Evolutionary conservation across 768 basidiomycete species (phyloP).

Genomic region (Mycena capillaripes): DNA sequence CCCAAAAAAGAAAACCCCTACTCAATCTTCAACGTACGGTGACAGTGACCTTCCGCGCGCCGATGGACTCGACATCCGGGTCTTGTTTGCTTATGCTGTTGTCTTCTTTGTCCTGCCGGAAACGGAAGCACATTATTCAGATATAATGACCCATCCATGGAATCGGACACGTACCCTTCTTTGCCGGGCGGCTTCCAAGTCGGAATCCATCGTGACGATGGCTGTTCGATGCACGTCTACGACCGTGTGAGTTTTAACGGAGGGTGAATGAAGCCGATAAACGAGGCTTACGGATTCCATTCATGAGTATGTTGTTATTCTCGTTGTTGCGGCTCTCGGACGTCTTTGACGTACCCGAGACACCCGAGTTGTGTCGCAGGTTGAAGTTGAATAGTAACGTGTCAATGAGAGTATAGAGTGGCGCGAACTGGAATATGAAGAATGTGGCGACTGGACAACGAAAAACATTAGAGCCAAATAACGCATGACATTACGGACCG

Average conservation of each 20-base stretch:
- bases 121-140: no score
- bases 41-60: no score
- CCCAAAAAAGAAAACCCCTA: no score
- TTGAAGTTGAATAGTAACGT: slow-evolving; percentile 15
- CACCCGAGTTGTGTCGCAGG: background rate
- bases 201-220: slow-evolving; percentile 10
- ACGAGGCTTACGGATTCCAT: slow-evolving; percentile 7
- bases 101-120: no score
- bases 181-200: background rate
- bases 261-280: background rate
- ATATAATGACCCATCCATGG: no score
- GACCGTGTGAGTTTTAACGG: background rate
- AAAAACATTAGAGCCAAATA: no score
- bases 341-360: background rate
- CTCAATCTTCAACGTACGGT: no score
- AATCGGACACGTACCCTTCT: background rate
- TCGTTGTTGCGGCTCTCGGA: background rate
- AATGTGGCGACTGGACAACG: background rate
- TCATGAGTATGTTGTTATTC: slow-evolving; percentile 1
- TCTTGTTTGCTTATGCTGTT: no score
- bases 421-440: slow-evolving; percentile 10
- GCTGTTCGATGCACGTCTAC: slow-evolving; percentile 1
- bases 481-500: background rate
- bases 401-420: slow-evolving; percentile 4
- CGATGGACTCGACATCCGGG: no score